phyloP scores from a whole-genome alignment of 768 basidiomycete genomes.

The Hysterangium stoloniferum region DNA sequence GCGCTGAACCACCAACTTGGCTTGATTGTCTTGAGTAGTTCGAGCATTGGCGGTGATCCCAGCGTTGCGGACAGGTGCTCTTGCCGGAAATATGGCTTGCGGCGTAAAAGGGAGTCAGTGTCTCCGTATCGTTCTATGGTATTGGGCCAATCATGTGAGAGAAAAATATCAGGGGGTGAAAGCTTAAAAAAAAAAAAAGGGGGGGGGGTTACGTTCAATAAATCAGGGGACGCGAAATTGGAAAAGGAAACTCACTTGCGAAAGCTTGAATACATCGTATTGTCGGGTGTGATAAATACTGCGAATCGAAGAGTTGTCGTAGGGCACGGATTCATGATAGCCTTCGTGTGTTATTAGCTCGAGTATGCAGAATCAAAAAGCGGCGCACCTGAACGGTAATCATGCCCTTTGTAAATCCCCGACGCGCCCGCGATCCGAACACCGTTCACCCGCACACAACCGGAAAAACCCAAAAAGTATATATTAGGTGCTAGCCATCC shows the following conservation, averaged over 20 bases:
- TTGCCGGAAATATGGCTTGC: conserved; percentile 68
- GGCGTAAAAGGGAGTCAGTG: conserved; percentile 49
- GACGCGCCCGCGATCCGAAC: conserved; percentile 84
- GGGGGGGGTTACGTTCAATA: too few relatives aligned
- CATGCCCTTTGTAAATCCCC: conserved; percentile 78
- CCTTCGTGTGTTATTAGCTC: conserved; percentile 28
- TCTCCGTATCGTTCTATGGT: conserved; percentile 80
- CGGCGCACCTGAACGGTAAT: conserved; percentile 61
- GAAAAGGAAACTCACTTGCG: conserved; percentile 31
- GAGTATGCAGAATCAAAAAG: neutral
- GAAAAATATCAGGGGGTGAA: conserved; percentile 62
- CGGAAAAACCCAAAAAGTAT: conserved; percentile 90
- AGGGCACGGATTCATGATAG: conserved; percentile 77
- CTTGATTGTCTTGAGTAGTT: conserved; percentile 58
- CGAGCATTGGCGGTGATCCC: conserved; percentile 83
- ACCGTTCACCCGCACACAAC: conserved; percentile 82
- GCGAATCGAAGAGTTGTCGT: conserved; percentile 58
- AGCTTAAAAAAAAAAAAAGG: conserved; percentile 30
- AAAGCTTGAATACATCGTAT: conserved; percentile 72
- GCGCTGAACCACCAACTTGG: conserved; percentile 92
- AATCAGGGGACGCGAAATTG: neutral
- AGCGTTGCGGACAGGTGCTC: conserved; percentile 64
- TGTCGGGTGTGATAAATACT: conserved; percentile 90
- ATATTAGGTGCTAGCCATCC: conserved; percentile 97
- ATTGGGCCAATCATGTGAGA: conserved; percentile 97